These are phyloP conservation scores for Endotrypanum monterogeii DNA, from an alignment of 208 protist species.

Conservation along the genomic window DNA sequence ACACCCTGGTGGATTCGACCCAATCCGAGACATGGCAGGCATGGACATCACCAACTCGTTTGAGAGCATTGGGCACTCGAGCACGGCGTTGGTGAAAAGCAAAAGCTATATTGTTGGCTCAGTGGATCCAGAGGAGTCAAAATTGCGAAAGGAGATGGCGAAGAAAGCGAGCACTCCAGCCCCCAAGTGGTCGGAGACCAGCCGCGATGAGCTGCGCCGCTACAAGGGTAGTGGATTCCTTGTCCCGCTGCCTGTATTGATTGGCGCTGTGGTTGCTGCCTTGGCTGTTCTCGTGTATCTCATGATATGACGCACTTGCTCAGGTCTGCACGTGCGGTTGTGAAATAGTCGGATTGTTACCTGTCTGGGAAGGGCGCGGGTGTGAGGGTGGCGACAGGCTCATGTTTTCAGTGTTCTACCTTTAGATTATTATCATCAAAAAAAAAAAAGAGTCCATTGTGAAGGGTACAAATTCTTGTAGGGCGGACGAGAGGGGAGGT, in stretches of 20 bases:
- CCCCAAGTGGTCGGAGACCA: conserved; percentile 61
- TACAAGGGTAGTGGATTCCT: conserved; percentile 64
- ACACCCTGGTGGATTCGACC: conserved; percentile 92
- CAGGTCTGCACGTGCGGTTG: background rate
- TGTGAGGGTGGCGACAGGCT: no score
- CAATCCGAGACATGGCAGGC: conserved; percentile 79
- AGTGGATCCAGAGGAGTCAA: conserved; percentile 47
- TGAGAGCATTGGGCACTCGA: conserved; percentile 82
- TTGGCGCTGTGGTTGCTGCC: conserved; percentile 28
- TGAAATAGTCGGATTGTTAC: background rate
- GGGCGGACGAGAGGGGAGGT: no score
- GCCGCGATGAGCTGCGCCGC: conserved; percentile 49
- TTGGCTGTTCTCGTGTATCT: conserved; percentile 43
- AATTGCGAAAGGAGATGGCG: conserved; percentile 24
- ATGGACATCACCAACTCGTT: conserved; percentile 85
- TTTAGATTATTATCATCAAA: no score
- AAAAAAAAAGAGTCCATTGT: no score
- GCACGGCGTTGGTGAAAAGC: conserved; percentile 57
- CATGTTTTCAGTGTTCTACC: no score
- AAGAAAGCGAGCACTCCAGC: conserved; percentile 14
- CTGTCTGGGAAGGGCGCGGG: no score
- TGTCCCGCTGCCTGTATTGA: conserved; percentile 53
- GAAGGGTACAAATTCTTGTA: no score
- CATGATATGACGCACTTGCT: conserved; percentile 10
- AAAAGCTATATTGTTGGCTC: conserved; percentile 78